Evolutionary conservation across 139 green algal species (phyloP), one percentile per base, ranked within the genome.

Genomic region (Tetradesmus obliquus): DNA sequence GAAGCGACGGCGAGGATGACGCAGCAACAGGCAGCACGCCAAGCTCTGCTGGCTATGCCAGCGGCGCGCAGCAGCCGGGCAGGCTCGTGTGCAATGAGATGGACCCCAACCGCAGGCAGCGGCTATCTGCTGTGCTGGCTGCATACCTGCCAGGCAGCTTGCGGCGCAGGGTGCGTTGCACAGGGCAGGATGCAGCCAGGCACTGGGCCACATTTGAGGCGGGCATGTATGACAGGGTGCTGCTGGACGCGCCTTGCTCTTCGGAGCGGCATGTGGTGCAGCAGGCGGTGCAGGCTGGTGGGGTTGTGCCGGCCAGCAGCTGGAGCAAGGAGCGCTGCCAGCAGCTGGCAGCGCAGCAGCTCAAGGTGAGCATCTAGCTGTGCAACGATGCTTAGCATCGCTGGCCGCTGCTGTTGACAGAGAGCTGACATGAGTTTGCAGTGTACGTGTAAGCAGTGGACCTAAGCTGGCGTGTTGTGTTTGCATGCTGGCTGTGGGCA

Each of bases 171-270:
- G 85, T 91, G 66, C 84, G 89, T 2, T 62, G 95, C 2, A 93
- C 76, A 20, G 86, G 76, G 5, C 91, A 95, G 45, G 91, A 94
- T 13, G 94, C 79, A 55, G 90, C 91, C 9, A 86, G 88, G 15
- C 93, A 92, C 51, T 96, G 94, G 94, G 55, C 51, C 6, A 85
- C 45, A 6, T 82, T 88, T 51, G 94, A 96, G 82, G 60, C 32
- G 32, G 94, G 91, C 3, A 80, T 69, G n/a, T 97, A 93, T 88
- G 95, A 97, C 88, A 79, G 93, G 20, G 89, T 97, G 17, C 90
- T 97, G 88, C 88, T 97, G 85, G 96, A 97, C 88, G 96, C 96
- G 3, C 96, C 96, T 24, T 97, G 96, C 92, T 95, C 94, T 53
- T 94, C 89, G 6, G 96, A 97, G 69, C 86, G 94, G 6, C 93